These are phyloP conservation scores for Thelonectria blattea DNA, from an alignment of 2,329 filamentous ascomycete genomes.

Conservation along the genomic window DNA sequence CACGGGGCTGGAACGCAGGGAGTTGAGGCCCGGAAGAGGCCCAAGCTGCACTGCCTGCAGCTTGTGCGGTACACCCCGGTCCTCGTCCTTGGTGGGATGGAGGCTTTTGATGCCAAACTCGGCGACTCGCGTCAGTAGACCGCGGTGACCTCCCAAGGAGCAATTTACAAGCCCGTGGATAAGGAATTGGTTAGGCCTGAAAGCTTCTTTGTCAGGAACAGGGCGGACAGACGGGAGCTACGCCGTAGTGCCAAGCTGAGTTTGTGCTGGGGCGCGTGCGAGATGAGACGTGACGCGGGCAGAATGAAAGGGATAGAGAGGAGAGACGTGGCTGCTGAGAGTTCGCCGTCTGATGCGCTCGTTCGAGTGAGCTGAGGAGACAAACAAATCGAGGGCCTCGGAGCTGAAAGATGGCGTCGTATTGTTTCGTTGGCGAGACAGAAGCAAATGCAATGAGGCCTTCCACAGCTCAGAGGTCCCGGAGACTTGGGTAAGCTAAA, in stretches of 20 bases:
- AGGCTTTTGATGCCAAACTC: conserved; percentile 1
- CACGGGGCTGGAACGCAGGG: conserved; percentile 7
- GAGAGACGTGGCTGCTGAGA: not conserved
- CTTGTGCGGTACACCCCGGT: conserved; percentile 2
- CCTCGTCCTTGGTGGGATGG: conserved; percentile 1
- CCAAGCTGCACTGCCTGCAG: not conserved
- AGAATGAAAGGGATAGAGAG: not conserved
- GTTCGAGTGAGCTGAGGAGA: not conserved
- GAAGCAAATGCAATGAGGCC: not conserved
- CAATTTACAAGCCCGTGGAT: not conserved
- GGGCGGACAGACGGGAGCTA: not conserved
- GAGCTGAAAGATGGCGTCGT: not conserved
- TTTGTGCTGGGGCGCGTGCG: not conserved
- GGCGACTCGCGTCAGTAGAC: conserved; percentile 18
- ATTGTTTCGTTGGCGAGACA: not conserved
- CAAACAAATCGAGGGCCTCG: not conserved
- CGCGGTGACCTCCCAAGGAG: conserved; percentile 1
- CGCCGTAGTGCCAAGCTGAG: not conserved
- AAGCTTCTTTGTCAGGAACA: not conserved
- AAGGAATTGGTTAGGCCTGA: not conserved
- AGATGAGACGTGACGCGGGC: not conserved
- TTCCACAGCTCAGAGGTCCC: conserved; percentile 24
- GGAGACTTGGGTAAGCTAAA: conserved; percentile 33
- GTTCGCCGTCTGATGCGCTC: not conserved
- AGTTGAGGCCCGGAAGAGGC: not conserved